Percentiles rank a stretch among this genome's conserved stretches.
These are phyloP conservation scores for Naganishia vaughanmartiniae DNA, from an alignment of 768 basidiomycete genomes.

Conservation along the genomic window DNA sequence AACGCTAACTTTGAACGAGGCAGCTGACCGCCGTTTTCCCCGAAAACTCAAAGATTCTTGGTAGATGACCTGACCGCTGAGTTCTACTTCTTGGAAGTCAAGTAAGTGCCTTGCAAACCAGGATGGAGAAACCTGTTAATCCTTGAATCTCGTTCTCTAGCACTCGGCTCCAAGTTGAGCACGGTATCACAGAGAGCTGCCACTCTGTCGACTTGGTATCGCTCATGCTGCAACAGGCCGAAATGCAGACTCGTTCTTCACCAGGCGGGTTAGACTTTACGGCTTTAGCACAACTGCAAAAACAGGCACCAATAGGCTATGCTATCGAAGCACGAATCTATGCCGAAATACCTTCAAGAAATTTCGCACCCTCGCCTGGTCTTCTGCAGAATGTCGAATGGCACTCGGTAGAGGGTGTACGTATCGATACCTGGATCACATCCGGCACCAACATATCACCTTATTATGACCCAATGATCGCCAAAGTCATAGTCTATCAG, in stretches of 20 bases:
- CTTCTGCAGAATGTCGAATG: constrained; percentile 60
- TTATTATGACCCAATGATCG: constrained; percentile 52
- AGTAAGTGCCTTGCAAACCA: constrained; percentile 44
- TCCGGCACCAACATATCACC: constrained; percentile 56
- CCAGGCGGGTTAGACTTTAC: constrained; percentile 29
- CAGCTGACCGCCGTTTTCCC: not conserved
- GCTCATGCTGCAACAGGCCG: constrained; percentile 64
- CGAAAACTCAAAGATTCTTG: constrained; percentile 30
- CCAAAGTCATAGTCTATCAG: constrained; percentile 61
- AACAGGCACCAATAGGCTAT: constrained; percentile 41
- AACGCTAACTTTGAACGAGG: not conserved
- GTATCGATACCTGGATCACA: constrained; percentile 59
- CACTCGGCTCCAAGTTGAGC: constrained; percentile 59
- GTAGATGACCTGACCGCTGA: constrained; percentile 53
- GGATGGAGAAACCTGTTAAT: not conserved
- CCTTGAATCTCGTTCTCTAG: not conserved
- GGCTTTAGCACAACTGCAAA: constrained; percentile 26
- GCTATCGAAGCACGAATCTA: constrained; percentile 64
- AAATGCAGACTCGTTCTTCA: constrained; percentile 36
- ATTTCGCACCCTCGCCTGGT: constrained; percentile 64
- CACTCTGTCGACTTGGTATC: constrained; percentile 64
- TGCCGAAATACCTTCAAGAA: constrained; percentile 62
- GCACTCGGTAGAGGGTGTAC: constrained; percentile 48
- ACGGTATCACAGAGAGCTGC: constrained; percentile 63
- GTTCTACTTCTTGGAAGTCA: constrained; percentile 73